Evolutionary conservation across 2,329 filamentous ascomycete species (phyloP).

Genomic region (Microascus cirrosus): DNA sequence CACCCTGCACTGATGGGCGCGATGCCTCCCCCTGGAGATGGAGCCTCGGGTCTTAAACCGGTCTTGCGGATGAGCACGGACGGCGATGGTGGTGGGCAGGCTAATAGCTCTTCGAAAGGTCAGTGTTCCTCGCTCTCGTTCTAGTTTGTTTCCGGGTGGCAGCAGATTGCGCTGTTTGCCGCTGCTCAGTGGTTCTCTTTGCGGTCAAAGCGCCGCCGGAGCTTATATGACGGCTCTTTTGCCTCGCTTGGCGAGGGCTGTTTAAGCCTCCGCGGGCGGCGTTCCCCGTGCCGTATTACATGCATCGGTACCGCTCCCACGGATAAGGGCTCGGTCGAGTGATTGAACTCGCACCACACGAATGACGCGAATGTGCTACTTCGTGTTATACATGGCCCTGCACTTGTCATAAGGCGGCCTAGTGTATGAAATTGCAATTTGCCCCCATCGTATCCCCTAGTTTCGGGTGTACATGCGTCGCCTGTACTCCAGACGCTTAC

Average conservation of each 20-base stretch:
- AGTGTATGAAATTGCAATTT: not conserved
- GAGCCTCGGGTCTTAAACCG: conserved; percentile 1
- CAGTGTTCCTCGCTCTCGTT: not conserved
- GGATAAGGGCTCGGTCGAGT: not conserved
- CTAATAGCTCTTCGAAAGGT: not conserved
- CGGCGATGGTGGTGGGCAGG: not conserved
- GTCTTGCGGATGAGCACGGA: not conserved
- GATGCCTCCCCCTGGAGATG: not conserved
- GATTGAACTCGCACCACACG: not conserved
- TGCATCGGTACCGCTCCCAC: not conserved
- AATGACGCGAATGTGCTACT: not conserved
- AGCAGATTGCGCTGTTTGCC: not conserved
- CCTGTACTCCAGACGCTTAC: not conserved
- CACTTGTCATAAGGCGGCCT: not conserved
- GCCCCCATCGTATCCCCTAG: not conserved
- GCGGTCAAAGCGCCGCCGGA: not conserved
- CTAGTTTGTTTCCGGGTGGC: not conserved
- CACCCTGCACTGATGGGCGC: not conserved
- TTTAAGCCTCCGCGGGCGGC: not conserved
- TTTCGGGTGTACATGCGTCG: not conserved
- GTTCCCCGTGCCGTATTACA: not conserved
- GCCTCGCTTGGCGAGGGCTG: not conserved
- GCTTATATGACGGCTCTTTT: not conserved
- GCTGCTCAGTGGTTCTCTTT: not conserved
- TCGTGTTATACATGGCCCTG: not conserved